These are phyloP conservation scores for Parascedosporium putredinis DNA, from an alignment of 2,329 filamentous ascomycete species.

Conservation along the genomic window DNA sequence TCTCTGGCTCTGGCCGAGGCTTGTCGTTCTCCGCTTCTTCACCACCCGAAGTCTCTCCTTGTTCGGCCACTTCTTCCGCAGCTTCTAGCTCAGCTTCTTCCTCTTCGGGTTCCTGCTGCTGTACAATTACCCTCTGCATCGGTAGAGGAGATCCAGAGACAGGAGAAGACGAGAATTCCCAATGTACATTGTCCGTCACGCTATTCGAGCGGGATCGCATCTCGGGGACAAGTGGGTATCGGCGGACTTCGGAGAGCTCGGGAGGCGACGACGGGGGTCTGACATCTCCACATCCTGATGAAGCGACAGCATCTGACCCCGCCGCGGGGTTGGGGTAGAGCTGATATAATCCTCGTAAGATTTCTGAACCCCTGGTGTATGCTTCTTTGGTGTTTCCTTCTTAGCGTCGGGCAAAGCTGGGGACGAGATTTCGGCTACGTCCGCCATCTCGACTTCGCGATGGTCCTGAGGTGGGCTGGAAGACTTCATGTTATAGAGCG, in stretches of 20 bases:
- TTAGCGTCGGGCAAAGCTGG: constrained; percentile 12
- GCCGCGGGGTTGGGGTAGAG: constrained; percentile 50
- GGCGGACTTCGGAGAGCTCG: constrained; percentile 29
- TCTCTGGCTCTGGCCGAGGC: too few relatives aligned
- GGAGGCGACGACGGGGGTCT: constrained; percentile 49
- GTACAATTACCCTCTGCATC: not conserved
- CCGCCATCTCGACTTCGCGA: not conserved
- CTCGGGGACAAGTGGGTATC: constrained; percentile 40
- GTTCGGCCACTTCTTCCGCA: too few relatives aligned
- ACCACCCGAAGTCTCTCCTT: too few relatives aligned
- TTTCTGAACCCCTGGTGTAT: constrained; percentile 35
- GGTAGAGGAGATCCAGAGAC: constrained; percentile 32
- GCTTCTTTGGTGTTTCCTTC: constrained; percentile 17
- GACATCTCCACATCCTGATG: constrained; percentile 36
- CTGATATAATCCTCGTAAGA: constrained; percentile 42
- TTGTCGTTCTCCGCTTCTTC: too few relatives aligned
- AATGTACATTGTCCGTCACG: constrained; percentile 27
- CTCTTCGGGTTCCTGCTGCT: constrained; percentile 2
- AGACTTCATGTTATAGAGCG: not conserved
- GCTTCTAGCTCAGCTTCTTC: constrained; percentile 6
- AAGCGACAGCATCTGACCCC: constrained; percentile 39
- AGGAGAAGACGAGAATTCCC: constrained; percentile 47
- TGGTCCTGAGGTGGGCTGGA: not conserved
- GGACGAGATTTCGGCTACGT: constrained; percentile 9
- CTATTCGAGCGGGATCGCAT: constrained; percentile 38